These are phyloP conservation scores for Aspergillus hiratsukae DNA, from an alignment of 2,329 filamentous ascomycete species.

Conservation along the genomic window DNA sequence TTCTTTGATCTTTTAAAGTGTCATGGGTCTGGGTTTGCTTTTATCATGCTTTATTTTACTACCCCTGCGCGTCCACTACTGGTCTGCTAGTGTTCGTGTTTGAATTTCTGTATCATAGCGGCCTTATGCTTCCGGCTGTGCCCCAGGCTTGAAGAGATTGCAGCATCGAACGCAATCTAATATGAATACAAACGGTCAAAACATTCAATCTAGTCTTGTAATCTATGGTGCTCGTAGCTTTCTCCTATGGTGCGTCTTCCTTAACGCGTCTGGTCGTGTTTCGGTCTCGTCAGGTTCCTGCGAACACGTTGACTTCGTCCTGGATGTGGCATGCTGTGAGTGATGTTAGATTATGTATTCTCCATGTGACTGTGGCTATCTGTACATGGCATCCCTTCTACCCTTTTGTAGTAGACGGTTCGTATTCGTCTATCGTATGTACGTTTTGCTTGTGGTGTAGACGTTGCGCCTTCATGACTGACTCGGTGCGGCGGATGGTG, in stretches of 20 bases:
- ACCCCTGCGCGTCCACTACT: slow-evolving; percentile 34
- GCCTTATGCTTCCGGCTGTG: slow-evolving; percentile 34
- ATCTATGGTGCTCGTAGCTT: background rate
- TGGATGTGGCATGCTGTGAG: background rate
- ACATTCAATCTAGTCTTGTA: slow-evolving; percentile 5
- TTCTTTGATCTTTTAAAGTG: slow-evolving; percentile 33
- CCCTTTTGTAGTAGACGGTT: background rate
- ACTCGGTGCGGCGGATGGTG: background rate
- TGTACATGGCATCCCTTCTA: background rate
- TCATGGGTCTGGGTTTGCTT: slow-evolving; percentile 43
- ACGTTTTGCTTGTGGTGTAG: background rate
- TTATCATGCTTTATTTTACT: slow-evolving; percentile 35
- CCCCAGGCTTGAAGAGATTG: slow-evolving; percentile 29
- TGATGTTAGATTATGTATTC: background rate
- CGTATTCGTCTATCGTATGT: background rate
- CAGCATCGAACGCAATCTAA: slow-evolving; percentile 25
- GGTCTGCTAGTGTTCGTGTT: slow-evolving; percentile 38
- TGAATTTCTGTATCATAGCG: slow-evolving; percentile 42
- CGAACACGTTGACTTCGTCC: background rate
- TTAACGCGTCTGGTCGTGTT: background rate
- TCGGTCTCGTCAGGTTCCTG: background rate
- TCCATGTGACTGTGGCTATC: background rate
- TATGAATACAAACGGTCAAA: slow-evolving; percentile 35
- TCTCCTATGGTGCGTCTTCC: background rate
- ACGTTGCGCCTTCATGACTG: background rate